Percentiles rank a stretch among this genome's conserved stretches.
Conservation (phyloP, 2,329 filamentous ascomycete genomes). For the Rutstroemia sp. region DNA sequence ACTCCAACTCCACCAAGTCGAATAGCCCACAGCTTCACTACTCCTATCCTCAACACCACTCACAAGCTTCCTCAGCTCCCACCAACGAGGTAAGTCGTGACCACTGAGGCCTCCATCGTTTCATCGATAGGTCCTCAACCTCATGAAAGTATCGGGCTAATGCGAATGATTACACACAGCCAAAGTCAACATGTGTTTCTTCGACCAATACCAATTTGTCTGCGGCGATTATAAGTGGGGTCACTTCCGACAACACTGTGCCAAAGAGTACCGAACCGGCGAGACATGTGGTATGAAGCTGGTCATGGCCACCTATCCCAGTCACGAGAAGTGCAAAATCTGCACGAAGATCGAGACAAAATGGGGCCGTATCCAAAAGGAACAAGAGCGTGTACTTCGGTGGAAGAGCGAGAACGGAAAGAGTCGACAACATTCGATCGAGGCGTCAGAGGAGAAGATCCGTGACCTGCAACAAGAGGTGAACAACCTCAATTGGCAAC, state of each 20-base stretch:
- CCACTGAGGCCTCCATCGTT: constrained; percentile 9
- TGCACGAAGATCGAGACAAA: constrained; percentile 90
- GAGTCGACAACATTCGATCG: constrained; percentile 59
- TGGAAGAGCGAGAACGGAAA: constrained; percentile 58
- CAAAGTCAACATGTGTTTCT: constrained; percentile 76
- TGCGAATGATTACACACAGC: constrained; percentile 10
- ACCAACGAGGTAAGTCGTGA: constrained; percentile 21
- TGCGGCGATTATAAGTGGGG: constrained; percentile 96
- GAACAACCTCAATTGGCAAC: constrained; percentile 32
- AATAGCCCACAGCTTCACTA: background rate
- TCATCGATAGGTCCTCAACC: constrained; percentile 11
- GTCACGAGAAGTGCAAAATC: constrained; percentile 61
- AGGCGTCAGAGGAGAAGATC: constrained; percentile 64
- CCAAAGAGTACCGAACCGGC: constrained; percentile 89
- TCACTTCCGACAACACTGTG: constrained; percentile 86
- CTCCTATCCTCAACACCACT: no score
- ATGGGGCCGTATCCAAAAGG: constrained; percentile 64
- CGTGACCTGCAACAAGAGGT: constrained; percentile 55
- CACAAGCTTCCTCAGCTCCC: background rate
- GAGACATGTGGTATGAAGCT: constrained; percentile 95
- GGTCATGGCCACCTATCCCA: constrained; percentile 64
- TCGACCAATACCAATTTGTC: constrained; percentile 76
- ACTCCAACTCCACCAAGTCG: constrained; percentile 3
- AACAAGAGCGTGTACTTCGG: constrained; percentile 65
- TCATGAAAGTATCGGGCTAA: constrained; percentile 14